phyloP scores from a whole-genome alignment of 345 rosid genomes.

The Microcos paniculata region DNA sequence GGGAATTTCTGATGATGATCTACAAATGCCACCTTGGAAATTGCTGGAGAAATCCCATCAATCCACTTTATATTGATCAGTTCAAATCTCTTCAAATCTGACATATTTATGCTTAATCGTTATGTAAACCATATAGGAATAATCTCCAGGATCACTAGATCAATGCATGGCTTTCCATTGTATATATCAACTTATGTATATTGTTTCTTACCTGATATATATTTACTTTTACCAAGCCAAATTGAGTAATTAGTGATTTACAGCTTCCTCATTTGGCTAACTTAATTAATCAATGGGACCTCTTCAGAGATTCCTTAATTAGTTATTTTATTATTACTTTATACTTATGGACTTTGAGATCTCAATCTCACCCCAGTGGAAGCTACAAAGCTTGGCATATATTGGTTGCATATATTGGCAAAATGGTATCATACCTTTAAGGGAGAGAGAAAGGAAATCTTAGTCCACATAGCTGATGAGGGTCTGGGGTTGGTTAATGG shows the following conservation, averaged over 20 bases:
- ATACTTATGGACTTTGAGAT: neutral
- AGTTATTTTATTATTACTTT: neutral
- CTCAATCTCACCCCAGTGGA: neutral
- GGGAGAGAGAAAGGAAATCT: neutral
- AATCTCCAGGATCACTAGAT: no score
- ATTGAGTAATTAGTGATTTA: no score
- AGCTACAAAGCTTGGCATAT: constrained; percentile 1
- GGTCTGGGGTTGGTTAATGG: neutral
- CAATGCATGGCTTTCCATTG: no score
- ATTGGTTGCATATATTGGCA: neutral
- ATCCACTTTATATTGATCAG: neutral
- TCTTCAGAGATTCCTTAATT: neutral
- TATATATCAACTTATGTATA: no score
- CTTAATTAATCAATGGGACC: no score
- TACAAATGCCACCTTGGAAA: neutral
- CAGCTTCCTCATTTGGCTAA: no score
- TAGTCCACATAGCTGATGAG: neutral
- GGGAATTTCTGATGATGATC: no score
- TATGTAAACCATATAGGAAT: neutral
- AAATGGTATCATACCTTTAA: neutral
- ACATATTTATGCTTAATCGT: no score
- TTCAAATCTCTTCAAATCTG: no score
- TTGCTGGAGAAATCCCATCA: neutral
- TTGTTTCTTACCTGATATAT: no score
- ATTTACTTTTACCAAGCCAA: no score